These are phyloP conservation scores for Eucalyptus curtisii DNA, from an alignment of 345 rosid genomes.

Conservation along the genomic window DNA sequence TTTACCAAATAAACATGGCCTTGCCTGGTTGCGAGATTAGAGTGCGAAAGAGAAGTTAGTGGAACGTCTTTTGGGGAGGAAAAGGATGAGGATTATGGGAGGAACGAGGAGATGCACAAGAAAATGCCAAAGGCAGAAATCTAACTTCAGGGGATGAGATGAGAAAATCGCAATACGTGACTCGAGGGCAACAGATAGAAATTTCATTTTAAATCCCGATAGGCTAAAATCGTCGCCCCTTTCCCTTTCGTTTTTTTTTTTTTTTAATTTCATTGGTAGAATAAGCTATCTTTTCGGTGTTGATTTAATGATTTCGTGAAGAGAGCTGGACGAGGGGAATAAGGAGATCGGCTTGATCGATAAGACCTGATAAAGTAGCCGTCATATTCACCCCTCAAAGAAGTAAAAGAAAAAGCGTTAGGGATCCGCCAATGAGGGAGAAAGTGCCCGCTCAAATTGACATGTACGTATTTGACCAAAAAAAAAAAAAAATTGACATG, in stretches of 20 bases:
- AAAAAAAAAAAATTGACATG: not conserved
- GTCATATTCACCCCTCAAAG: not conserved
- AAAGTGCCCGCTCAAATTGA: not conserved
- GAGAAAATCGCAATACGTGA: not conserved
- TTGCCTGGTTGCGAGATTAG: not conserved
- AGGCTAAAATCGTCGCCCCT: not conserved
- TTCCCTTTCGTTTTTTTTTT: no score
- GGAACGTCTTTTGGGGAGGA: not conserved
- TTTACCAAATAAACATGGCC: not conserved
- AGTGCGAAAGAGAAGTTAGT: not conserved
- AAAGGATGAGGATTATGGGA: not conserved
- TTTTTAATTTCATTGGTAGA: not conserved
- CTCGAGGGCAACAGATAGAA: not conserved
- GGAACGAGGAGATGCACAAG: not conserved
- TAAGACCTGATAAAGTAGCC: not conserved
- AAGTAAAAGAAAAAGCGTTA: not conserved
- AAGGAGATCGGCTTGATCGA: not conserved
- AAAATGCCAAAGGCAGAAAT: not conserved
- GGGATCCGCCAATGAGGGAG: not conserved
- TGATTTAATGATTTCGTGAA: not conserved
- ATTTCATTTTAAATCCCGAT: not conserved
- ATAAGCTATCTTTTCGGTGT: not conserved
- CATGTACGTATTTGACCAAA: not conserved
- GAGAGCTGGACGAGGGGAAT: not conserved
- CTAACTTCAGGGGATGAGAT: not conserved